Evolutionary conservation across 2,329 filamentous ascomycete genomes (phyloP).

Genomic region (Dactylellina leptospora): DNA sequence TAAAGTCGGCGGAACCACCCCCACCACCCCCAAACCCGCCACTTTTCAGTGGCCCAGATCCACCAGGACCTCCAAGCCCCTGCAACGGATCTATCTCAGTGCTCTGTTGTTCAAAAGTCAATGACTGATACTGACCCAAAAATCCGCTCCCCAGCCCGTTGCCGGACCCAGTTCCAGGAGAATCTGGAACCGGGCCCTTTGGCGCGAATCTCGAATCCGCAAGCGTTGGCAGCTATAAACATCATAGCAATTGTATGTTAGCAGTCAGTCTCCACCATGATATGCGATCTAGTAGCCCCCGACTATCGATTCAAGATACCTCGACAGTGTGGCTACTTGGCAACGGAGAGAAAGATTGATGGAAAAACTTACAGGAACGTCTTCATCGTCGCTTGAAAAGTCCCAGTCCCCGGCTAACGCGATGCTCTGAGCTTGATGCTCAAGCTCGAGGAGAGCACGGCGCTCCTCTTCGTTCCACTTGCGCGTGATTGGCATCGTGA

Average conservation of each 20-base stretch:
- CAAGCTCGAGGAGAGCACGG: not conserved
- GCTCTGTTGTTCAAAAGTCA: no score
- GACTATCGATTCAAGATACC: no score
- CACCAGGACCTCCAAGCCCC: no score
- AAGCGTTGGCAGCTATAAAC: not conserved
- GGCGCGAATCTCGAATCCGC: not conserved
- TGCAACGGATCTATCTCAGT: no score
- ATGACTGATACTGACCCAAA: no score
- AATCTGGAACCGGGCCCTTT: no score
- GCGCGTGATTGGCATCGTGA: not conserved
- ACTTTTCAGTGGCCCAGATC: not conserved
- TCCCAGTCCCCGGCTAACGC: not conserved
- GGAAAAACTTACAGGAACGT: not conserved
- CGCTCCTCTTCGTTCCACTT: slow-evolving; percentile 4
- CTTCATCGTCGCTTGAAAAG: slow-evolving; percentile 4
- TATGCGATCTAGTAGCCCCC: no score
- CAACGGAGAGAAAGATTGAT: not conserved
- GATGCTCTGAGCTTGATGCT: slow-evolving; percentile 6
- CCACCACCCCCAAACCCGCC: not conserved
- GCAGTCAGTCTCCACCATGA: no score
- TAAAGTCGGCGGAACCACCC: no score
- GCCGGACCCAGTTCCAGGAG: no score
- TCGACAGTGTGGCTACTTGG: not conserved
- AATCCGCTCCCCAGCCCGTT: no score
- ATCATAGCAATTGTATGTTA: not conserved